Evolutionary conservation across 306 rosid genomes (phyloP).

Genomic region (Elaeagnus macrophylla): DNA sequence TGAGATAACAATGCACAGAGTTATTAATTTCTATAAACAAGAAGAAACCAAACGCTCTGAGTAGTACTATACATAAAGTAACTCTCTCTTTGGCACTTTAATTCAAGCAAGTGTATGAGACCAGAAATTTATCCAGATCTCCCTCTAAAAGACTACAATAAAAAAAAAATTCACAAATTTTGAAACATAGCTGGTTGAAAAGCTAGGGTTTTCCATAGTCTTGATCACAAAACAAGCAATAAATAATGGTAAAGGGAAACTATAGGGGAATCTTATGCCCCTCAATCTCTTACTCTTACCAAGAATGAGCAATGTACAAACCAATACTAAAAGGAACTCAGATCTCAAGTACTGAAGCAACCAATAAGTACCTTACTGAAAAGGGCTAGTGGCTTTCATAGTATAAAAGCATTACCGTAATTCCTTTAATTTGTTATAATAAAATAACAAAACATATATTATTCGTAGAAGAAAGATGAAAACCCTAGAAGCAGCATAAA

Average conservation of each 20-base stretch:
- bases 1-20: background rate
- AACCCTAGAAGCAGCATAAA: background rate
- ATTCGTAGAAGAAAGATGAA: background rate
- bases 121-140: background rate
- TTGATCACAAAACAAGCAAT: conserved; percentile 7
- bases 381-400: background rate
- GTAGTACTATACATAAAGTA: background rate
- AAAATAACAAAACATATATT: background rate
- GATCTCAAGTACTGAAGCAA: background rate
- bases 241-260: background rate
- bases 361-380: background rate
- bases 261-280: background rate
- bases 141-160: background rate
- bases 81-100: too few relatives aligned
- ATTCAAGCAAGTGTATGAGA: background rate
- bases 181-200: background rate
- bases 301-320: conserved; percentile 13
- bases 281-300: conserved; percentile 9
- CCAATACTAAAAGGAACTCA: background rate
- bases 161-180: background rate
- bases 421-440: too few relatives aligned
- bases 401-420: background rate
- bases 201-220: background rate
- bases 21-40: background rate
- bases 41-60: background rate